Evolutionary conservation across 768 basidiomycete genomes (phyloP).

Genomic region (Nidularia pulvinata): DNA sequence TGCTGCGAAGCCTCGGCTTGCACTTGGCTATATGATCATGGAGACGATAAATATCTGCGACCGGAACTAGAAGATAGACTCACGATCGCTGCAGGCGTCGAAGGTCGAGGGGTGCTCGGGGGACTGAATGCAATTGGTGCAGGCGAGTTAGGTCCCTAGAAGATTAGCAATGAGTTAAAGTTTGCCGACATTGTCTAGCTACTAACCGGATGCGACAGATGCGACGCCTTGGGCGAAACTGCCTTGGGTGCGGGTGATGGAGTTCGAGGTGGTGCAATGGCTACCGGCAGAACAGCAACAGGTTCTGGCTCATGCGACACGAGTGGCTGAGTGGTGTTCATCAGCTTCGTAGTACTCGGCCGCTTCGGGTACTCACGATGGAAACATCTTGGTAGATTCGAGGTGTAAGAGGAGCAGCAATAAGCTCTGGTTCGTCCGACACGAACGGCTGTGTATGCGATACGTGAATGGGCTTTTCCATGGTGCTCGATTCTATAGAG

Average conservation of each 20-base stretch:
- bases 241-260: conserved; percentile 15
- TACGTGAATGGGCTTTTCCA: too few species aligned
- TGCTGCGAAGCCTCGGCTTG: conserved; percentile 20
- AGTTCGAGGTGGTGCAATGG: conserved; percentile 11
- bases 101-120: not conserved
- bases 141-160: not conserved
- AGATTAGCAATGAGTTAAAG: not conserved
- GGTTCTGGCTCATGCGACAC: conserved; percentile 4
- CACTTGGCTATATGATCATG: not conserved
- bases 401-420: not conserved
- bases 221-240: not conserved
- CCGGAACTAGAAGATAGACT: too few species aligned
- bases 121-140: not conserved
- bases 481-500: not conserved
- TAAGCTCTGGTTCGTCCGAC: too few species aligned
- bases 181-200: not conserved
- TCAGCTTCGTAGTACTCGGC: too few species aligned
- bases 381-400: not conserved
- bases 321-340: conserved; percentile 2
- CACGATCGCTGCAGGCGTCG: not conserved
- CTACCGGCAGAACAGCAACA: conserved; percentile 2
- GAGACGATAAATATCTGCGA: too few species aligned
- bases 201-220: not conserved
- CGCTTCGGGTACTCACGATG: too few species aligned
- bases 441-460: too few species aligned